Base-by-base conservation (phyloP, 345 rosid species). In the Salix suchowensis region DNA sequence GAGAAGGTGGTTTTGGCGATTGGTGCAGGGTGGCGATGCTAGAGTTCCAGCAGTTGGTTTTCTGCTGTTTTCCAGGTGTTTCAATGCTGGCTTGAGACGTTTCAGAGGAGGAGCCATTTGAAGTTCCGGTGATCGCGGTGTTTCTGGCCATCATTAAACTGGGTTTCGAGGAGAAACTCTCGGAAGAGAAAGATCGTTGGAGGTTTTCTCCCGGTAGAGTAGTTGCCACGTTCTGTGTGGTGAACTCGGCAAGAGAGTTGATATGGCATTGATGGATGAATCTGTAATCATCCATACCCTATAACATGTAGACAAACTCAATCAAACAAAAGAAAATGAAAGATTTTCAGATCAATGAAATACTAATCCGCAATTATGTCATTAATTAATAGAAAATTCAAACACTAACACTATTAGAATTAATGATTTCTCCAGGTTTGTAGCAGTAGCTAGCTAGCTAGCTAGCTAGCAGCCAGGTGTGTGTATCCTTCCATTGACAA, bases 261-360 rank as follows among this genome's bases (percentile, higher is more conserved):
- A 85, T 78, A 39, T 85, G 75, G 28, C 83, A 87, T 46, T 85
- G 80, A 64, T 87, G 84, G 71, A 85, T 81, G 62, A 85, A 78
- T 42, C 76, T 72, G 72, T 77, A 87, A 23, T 85, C 90, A 24
- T 87, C 88, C 90, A 82, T 76, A 61, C 76, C 86, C 88, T 85
- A 67, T 30, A 50, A 40, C 13, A 40, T 40, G 9, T 12, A 40
- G 44, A 40, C 12, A 40, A 32, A 40, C 44, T 40, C 44, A 74
- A 74, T 15, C 4, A 74, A 42, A 37, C 5, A 4, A 39, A 42
- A 40, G 37, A 34, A 34, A 34, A 34, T 34, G 37, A 34, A 34
- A 34, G 37, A 40, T 40, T 10, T 40, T 2, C 44, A 40, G 44
- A 40, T 40, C 44, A 40, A 40, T 40, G 44, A 40, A 40, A 40